A percentile compares a stretch with the other conserved stretches of the same genome.
Evolutionary conservation across 495 filamentous ascomycete species (phyloP).

Genomic region (Penicillium longicatenatum): DNA sequence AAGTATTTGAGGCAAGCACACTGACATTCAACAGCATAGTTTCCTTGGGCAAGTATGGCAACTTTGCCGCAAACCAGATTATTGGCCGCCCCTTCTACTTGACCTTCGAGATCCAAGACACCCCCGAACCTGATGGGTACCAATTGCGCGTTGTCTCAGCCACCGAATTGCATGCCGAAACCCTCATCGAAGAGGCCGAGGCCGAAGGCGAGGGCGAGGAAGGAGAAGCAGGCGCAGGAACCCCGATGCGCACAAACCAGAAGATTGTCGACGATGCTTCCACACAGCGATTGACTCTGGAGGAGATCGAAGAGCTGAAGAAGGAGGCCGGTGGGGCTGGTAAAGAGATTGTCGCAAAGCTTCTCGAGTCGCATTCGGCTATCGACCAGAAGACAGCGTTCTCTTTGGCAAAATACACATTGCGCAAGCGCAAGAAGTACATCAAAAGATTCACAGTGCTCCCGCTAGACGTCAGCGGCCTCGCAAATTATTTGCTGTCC

Average conservation of each 20-base stretch:
- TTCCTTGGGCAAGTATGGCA: constrained; percentile 85
- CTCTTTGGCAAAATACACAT: constrained; percentile 89
- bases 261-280: constrained; percentile 77
- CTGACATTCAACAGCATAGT: constrained; percentile 61
- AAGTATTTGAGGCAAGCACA: constrained; percentile 4
- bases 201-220: constrained; percentile 52
- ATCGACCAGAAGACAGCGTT: constrained; percentile 94
- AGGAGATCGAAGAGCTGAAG: constrained; percentile 92
- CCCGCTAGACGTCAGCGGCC: constrained; percentile 73
- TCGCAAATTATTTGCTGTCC: constrained; percentile 72
- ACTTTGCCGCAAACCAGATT: constrained; percentile 81
- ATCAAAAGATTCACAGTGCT: constrained; percentile 80
- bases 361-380: constrained; percentile 80
- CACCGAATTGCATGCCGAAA: constrained; percentile 78
- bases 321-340: constrained; percentile 73
- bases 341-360: constrained; percentile 82
- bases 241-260: constrained; percentile 76
- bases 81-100: constrained; percentile 86
- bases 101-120: constrained; percentile 85
- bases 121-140: constrained; percentile 55
- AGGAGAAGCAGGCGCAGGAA: constrained; percentile 52
- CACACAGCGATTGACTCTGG: constrained; percentile 77
- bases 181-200: constrained; percentile 58
- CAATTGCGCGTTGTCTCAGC: constrained; percentile 78
- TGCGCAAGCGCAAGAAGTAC: constrained; percentile 93